These are phyloP conservation scores for Amniculicola lignicola DNA, from an alignment of 495 filamentous ascomycete species.

Conservation along the genomic window DNA sequence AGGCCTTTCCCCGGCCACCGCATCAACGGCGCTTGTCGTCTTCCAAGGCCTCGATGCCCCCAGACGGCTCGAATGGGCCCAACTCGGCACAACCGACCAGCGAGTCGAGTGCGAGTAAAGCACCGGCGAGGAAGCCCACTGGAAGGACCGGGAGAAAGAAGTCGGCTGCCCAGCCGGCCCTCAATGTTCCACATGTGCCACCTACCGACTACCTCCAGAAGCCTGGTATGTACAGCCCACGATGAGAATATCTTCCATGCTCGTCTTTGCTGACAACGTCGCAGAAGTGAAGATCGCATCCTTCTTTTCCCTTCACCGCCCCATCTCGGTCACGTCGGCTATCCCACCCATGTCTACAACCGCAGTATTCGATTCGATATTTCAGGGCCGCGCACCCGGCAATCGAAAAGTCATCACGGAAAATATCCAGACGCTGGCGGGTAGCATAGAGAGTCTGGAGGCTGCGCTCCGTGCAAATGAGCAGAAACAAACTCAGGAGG, in stretches of 20 bases:
- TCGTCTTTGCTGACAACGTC: conserved; percentile 15
- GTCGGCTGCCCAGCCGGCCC: conserved; percentile 45
- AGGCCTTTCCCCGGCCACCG: conserved; percentile 20
- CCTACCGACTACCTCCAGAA: conserved; percentile 75
- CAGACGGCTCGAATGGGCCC: conserved; percentile 24
- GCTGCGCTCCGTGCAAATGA: conserved; percentile 38
- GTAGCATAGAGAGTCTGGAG: conserved; percentile 63
- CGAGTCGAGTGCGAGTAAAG: conserved; percentile 11
- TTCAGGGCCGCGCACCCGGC: conserved; percentile 56
- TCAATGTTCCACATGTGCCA: conserved; percentile 75
- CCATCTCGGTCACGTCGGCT: conserved; percentile 79
- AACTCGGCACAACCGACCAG: conserved; percentile 26
- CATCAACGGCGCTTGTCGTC: conserved; percentile 37
- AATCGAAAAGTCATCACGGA: conserved; percentile 51
- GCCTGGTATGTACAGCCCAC: conserved; percentile 57
- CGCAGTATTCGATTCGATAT: conserved; percentile 77
- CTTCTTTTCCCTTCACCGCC: conserved; percentile 95
- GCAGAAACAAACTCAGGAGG: conserved; percentile 42
- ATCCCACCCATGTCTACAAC: conserved; percentile 69
- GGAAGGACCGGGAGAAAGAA: conserved; percentile 33
- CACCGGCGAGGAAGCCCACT: conserved; percentile 31
- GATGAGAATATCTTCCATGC: not conserved
- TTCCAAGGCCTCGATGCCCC: conserved; percentile 37
- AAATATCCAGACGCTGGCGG: conserved; percentile 74
- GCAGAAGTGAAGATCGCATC: conserved; percentile 80